A percentile compares a stretch with the other conserved stretches of the same genome.
These are phyloP conservation scores for Leishmania gerbilli DNA, from an alignment of 208 protist species.

Conservation along the genomic window DNA sequence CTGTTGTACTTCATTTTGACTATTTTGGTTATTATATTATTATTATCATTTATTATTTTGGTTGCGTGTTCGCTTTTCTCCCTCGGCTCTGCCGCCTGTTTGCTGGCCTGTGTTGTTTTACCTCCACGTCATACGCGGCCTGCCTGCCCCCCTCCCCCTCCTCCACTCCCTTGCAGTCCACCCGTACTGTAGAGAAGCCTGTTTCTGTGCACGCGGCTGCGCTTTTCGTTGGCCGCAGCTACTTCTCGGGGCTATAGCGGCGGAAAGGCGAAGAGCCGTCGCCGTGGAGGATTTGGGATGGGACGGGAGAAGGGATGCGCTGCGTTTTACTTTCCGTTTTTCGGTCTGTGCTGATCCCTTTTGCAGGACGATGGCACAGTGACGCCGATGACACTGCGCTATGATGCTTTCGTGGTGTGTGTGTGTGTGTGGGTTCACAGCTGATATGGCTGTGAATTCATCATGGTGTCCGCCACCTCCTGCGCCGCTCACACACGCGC, in stretches of 20 bases:
- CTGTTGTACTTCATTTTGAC: not conserved
- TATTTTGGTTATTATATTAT: no score
- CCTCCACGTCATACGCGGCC: not conserved
- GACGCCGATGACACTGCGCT: not conserved
- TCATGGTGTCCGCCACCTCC: not conserved
- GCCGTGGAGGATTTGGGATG: not conserved
- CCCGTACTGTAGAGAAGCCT: not conserved
- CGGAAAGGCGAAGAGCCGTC: not conserved
- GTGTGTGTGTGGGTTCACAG: not conserved
- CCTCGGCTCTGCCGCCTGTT: not conserved
- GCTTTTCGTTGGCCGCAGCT: not conserved
- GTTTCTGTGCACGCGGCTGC: not conserved
- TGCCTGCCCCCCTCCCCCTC: not conserved
- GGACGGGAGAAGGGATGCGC: not conserved
- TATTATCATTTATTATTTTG: not conserved
- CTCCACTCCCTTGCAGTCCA: not conserved
- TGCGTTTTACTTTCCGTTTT: not conserved
- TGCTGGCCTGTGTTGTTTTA: not conserved
- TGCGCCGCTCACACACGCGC: not conserved
- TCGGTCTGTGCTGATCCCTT: not conserved
- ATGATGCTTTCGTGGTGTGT: not conserved
- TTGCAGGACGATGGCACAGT: not conserved
- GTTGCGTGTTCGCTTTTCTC: not conserved
- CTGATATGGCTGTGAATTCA: not conserved
- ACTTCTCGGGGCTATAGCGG: not conserved